Base-by-base conservation (phyloP, 2,329 filamentous ascomycete species). In the Paracamarosporium sp. region DNA sequence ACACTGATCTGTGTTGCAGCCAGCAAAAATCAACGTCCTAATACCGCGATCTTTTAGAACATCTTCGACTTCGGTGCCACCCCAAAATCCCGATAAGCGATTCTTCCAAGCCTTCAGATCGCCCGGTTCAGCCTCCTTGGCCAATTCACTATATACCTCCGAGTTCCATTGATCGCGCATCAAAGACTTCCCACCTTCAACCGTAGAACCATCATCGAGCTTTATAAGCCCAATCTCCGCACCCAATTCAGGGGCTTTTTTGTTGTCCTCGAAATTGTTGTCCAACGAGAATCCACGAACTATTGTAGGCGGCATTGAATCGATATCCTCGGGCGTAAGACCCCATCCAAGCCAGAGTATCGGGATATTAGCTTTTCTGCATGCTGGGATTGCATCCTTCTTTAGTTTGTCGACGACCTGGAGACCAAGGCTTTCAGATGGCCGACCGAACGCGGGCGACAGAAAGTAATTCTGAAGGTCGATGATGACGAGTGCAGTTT, bases 401-500 rank as follows among this genome's bases (percentile, higher is more conserved):
- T 48, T 48, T 5, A 48, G 30, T 24, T 35, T 48, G 15, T 48
- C 17, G 12, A 20, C 45, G 30, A 48, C 15, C 13, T 24, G 45
- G 33, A 48, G 30, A 48, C 45, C 45, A 6, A 31, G 28, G 45
- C 45, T 48, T 3, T 35, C 17, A 20, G 45, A 35, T 4, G 45
- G 45, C 5, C 45, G 45, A 7, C 22, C 67, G 69, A 84, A 50
- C 50, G 70, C 45, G 64, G 74, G 71, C 71, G 78, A 73, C 25
- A 86, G 74, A 67, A 84, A 83, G 76, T 79, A 82, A 65, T 84
- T 84, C 73, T 84, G 81, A 78, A 83, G 81, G 71, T 85, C 82
- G 45, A 85, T 77, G 35, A 85, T 77, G 12, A 85, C 76, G 1
- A 85, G 71, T 3, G 80, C 82, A n/a, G 78, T 77, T 20, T 74